Conservation (phyloP, 2,329 filamentous ascomycete genomes). For the Aspergillus luchuensis region DNA sequence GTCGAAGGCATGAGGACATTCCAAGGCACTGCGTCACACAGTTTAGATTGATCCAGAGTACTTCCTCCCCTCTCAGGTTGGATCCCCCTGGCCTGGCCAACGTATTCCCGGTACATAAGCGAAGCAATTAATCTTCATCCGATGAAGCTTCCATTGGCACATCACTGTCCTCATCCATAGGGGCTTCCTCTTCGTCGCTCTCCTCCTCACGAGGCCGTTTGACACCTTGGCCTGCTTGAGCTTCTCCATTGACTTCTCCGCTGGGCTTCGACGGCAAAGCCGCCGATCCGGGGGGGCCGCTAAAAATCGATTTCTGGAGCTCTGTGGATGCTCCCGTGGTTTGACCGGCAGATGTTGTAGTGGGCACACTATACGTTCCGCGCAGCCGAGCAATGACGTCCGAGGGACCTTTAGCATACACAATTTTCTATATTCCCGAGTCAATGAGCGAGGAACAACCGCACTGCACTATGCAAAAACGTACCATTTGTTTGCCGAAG, state of each 20-base stretch:
- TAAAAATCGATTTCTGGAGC: slow-evolving; percentile 79
- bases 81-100: slow-evolving; percentile 6
- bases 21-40: slow-evolving; percentile 20
- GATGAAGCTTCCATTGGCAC: slow-evolving; percentile 71
- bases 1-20: slow-evolving; percentile 24
- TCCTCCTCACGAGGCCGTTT: slow-evolving; percentile 72
- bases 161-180: slow-evolving; percentile 69
- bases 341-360: slow-evolving; percentile 49
- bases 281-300: slow-evolving; percentile 54
- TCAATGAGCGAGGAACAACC: slow-evolving; percentile 6
- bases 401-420: slow-evolving; percentile 88
- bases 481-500: slow-evolving; percentile 80
- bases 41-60: slow-evolving; percentile 15
- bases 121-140: slow-evolving; percentile 65
- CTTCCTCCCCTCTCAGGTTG: slow-evolving; percentile 10
- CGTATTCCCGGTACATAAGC: slow-evolving; percentile 2
- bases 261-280: slow-evolving; percentile 54
- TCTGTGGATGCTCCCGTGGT: slow-evolving; percentile 67
- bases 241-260: slow-evolving; percentile 47
- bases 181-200: slow-evolving; percentile 54
- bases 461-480: slow-evolving; percentile 36
- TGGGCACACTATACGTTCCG: slow-evolving; percentile 78
- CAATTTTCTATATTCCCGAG: slow-evolving; percentile 67
- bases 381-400: slow-evolving; percentile 88
- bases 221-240: slow-evolving; percentile 55